Evolutionary conservation across 139 green algal species (phyloP).

Genomic region (Pleodorina starrii): DNA sequence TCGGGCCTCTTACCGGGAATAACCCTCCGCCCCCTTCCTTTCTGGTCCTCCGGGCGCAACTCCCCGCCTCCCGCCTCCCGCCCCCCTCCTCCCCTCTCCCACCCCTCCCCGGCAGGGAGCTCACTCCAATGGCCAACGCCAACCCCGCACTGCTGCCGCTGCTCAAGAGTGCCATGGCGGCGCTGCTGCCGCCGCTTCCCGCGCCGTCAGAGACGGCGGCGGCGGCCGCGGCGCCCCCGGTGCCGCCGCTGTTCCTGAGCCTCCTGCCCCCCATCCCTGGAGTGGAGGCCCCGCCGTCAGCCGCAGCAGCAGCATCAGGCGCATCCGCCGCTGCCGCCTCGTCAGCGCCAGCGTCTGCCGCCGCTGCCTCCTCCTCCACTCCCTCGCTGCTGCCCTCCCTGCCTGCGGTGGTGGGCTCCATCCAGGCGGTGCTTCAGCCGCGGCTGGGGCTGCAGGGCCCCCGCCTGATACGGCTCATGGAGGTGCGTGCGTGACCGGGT

Average conservation of each 20-base stretch:
- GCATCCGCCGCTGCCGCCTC: background rate
- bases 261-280: background rate
- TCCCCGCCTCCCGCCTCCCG: too few relatives aligned
- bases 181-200: slow-evolving; percentile 38
- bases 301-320: background rate
- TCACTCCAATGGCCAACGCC: slow-evolving; percentile 23
- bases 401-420: slow-evolving; percentile 4
- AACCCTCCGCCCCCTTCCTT: too few relatives aligned
- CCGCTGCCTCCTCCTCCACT: background rate
- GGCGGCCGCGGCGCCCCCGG: background rate
- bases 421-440: slow-evolving; percentile 53
- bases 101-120: slow-evolving; percentile 42
- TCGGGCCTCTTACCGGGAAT: too few relatives aligned
- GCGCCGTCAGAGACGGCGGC: background rate
- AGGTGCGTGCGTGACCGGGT: slow-evolving; percentile 36
- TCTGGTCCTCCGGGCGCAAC: too few relatives aligned
- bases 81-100: too few relatives aligned
- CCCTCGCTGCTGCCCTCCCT: slow-evolving; percentile 48
- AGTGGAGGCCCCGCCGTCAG: background rate
- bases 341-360: background rate
- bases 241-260: background rate
- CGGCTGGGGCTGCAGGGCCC: slow-evolving; percentile 53
- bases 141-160: slow-evolving; percentile 45
- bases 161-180: slow-evolving; percentile 47
- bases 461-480: slow-evolving; percentile 46